Evolutionary conservation across 2,329 filamentous ascomycete species (phyloP).

Genomic region (Penicillium sclerotiorum): DNA sequence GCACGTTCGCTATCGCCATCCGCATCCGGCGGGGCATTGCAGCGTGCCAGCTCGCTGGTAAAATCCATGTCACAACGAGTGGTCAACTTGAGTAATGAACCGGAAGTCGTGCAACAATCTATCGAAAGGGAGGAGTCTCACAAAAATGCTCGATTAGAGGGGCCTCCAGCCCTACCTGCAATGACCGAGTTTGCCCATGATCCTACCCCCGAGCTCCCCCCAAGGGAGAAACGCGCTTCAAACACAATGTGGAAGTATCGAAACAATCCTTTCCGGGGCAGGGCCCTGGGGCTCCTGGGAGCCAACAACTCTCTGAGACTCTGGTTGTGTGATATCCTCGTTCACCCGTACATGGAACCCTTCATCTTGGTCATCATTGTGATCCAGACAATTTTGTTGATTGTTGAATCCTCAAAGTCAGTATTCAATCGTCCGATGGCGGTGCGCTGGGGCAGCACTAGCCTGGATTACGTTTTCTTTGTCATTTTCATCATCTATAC

Average conservation of each 20-base stretch:
- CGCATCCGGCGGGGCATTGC: slow-evolving; percentile 63
- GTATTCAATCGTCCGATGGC: slow-evolving; percentile 67
- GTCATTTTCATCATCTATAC: slow-evolving; percentile 88
- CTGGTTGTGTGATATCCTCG: slow-evolving; percentile 77
- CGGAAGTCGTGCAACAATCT: slow-evolving; percentile 75
- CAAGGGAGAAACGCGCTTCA: slow-evolving; percentile 35
- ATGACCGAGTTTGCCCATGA: slow-evolving; percentile 50
- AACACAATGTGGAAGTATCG: slow-evolving; percentile 49
- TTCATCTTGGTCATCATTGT: slow-evolving; percentile 85
- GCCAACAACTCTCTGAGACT: slow-evolving; percentile 74
- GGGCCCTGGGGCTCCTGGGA: slow-evolving; percentile 80
- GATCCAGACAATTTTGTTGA: slow-evolving; percentile 82
- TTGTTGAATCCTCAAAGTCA: slow-evolving; percentile 75
- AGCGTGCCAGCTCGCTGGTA: slow-evolving; percentile 73
- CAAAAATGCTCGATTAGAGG: slow-evolving; percentile 56
- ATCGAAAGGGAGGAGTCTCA: slow-evolving; percentile 60
- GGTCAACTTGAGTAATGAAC: slow-evolving; percentile 94
- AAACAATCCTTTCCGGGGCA: slow-evolving; percentile 81
- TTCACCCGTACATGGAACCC: slow-evolving; percentile 85
- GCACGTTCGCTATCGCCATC: slow-evolving; percentile 65
- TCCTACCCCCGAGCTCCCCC: slow-evolving; percentile 40
- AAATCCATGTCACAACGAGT: slow-evolving; percentile 93
- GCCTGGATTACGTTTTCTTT: slow-evolving; percentile 78
- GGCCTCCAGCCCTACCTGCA: slow-evolving; percentile 54
- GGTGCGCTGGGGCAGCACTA: slow-evolving; percentile 62